phyloP scores from a whole-genome alignment of 106 monocot genomes.

The Apostasia ramifera region DNA sequence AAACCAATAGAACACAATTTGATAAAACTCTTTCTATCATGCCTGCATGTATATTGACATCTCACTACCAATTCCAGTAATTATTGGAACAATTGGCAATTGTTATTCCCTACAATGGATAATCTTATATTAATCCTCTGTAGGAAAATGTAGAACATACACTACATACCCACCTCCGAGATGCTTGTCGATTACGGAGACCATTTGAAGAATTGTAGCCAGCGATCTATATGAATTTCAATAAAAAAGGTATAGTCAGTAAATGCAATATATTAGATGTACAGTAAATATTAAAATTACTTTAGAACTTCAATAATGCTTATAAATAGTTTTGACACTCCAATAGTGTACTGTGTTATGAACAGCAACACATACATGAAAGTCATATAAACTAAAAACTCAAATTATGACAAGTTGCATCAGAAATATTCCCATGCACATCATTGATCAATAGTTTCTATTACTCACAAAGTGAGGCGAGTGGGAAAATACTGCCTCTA shows the following conservation, averaged over 20 bases:
- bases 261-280: background rate
- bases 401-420: background rate
- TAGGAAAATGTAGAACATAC: background rate
- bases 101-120: background rate
- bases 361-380: too few relatives aligned
- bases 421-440: too few relatives aligned
- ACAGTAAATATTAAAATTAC: background rate
- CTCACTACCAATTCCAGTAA: too few relatives aligned
- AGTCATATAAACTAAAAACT: background rate
- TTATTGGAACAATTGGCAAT: background rate
- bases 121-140: background rate
- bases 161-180: constrained; percentile 28
- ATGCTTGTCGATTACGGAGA: constrained; percentile 37
- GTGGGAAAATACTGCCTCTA: too few relatives aligned
- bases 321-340: too few relatives aligned
- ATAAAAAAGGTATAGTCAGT: background rate
- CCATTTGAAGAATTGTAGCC: constrained; percentile 26
- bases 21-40: too few relatives aligned
- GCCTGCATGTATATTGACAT: too few relatives aligned
- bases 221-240: constrained; percentile 25
- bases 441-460: too few relatives aligned
- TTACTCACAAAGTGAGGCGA: too few relatives aligned
- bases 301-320: too few relatives aligned
- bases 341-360: too few relatives aligned
- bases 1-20: background rate